phyloP scores from a whole-genome alignment of 1,284 basidiomycete genomes.

The Irpex sp. region DNA sequence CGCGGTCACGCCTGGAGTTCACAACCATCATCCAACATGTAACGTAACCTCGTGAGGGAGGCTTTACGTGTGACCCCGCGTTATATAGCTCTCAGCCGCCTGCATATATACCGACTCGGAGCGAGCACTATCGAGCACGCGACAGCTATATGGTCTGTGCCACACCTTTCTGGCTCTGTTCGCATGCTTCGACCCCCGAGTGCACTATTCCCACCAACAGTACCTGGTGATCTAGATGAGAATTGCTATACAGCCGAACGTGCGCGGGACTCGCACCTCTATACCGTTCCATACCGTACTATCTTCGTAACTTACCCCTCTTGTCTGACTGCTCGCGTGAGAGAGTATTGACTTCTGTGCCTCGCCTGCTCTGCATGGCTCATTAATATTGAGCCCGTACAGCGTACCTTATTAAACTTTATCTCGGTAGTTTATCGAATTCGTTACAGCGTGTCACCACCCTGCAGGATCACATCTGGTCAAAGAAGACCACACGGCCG shows the following conservation, averaged over 20 bases:
- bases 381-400: neutral
- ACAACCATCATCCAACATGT: no score
- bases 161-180: neutral
- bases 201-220: neutral
- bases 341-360: neutral
- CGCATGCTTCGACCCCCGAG: neutral
- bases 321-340: no score
- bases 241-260: neutral
- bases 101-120: neutral
- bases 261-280: neutral
- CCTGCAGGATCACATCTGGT: neutral
- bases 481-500: neutral
- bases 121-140: neutral
- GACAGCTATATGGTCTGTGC: neutral
- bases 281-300: no score
- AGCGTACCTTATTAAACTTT: neutral
- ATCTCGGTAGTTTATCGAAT: neutral
- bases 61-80: no score
- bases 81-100: no score
- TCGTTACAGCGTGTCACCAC: neutral
- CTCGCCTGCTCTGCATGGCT: neutral
- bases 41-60: no score
- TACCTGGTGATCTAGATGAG: no score
- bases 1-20: no score
- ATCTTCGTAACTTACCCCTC: no score